Base-by-base conservation (phyloP, 495 filamentous ascomycete genomes). In the Lasiosphaeriaceae sp. region DNA sequence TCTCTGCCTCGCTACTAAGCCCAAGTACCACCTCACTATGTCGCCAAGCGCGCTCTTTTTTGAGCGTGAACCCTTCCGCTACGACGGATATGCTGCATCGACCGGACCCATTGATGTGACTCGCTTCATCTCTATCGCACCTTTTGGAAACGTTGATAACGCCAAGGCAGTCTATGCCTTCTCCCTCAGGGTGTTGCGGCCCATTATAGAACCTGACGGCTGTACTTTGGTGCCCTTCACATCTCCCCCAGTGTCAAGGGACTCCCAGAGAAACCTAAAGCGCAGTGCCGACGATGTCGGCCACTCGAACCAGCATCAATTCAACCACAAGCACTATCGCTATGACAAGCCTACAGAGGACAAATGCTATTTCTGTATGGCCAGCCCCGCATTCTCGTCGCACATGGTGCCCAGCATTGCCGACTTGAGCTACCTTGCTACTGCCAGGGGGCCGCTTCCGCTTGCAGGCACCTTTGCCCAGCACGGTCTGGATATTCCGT, bases 141-240 rank as follows among this genome's bases (percentile, higher is more conserved):
- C 87, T 5, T 90, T 80, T 67, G 86, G 81, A 48, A 96, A 93
- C 66, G 51, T 77, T 0, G 71, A 74, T 2, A 92, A 90, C 67
- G 83, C 87, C 47, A 96, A 96, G 75, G 87, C 88, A 49, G 84
- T 96, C 68, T 96, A 95, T 64, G 94, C 94, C 14, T 98, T 98
- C 71, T 81, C 80, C 7, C 73, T 97, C 8, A 82, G 9, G 26
- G 26, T 9, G 26, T 31, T 9, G 26, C 26, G 4, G 9, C 26
- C 26, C 26, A 9, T 79, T 16, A 76, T 74, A 2, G 69, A 90
- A 12, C 90, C 91, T 0, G 52, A 57, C 0, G 89, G 88, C 11
- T 80, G 83, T 63, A 96, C 92, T n/a, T n/a, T n/a, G n/a, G n/a
- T n/a, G n/a, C 11, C 75, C 81, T 23, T 87, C 85, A 0, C 92